Evolutionary conservation across 2,329 filamentous ascomycete species (phyloP).

Genomic region (Cladophialophora bantiana): DNA sequence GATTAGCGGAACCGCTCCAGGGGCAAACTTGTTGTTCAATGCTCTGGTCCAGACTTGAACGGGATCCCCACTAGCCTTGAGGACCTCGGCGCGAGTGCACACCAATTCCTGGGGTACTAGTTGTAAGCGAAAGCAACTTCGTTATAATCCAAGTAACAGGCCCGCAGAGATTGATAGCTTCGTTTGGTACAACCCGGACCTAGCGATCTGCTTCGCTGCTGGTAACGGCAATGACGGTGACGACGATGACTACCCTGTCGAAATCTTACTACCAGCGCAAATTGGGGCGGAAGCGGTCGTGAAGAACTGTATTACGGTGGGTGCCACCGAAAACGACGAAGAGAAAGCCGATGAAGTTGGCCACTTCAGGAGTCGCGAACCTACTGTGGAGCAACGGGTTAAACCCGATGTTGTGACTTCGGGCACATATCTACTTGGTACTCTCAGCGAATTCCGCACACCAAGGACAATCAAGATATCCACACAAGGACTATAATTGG

Average conservation of each 20-base stretch:
- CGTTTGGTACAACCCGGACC: conserved; percentile 38
- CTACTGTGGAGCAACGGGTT: conserved; percentile 28
- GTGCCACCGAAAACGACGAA: conserved; percentile 41
- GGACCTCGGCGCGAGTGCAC: conserved; percentile 37
- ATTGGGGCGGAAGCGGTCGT: conserved; percentile 37
- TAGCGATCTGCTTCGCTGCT: conserved; percentile 40
- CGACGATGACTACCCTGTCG: conserved; percentile 32
- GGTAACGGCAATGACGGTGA: conserved; percentile 38
- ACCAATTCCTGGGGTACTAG: conserved; percentile 40
- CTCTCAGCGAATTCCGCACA: neutral
- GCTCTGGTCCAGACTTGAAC: no score
- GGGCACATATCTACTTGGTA: no score
- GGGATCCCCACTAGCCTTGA: no score
- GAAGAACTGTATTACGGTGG: conserved; percentile 43
- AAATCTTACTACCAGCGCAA: conserved; percentile 34
- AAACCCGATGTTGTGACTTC: conserved; percentile 42
- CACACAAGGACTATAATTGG: no score
- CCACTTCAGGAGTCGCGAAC: conserved; percentile 40
- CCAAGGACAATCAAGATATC: no score
- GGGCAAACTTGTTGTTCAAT: no score
- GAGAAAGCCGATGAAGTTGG: conserved; percentile 39
- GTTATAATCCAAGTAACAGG: conserved; percentile 33
- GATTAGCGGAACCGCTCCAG: no score
- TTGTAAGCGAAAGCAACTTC: conserved; percentile 18
- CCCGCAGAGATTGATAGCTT: conserved; percentile 37